Evolutionary conservation across 2,329 filamentous ascomycete genomes (phyloP).

Genomic region (Pseudogymnoascus sp.): DNA sequence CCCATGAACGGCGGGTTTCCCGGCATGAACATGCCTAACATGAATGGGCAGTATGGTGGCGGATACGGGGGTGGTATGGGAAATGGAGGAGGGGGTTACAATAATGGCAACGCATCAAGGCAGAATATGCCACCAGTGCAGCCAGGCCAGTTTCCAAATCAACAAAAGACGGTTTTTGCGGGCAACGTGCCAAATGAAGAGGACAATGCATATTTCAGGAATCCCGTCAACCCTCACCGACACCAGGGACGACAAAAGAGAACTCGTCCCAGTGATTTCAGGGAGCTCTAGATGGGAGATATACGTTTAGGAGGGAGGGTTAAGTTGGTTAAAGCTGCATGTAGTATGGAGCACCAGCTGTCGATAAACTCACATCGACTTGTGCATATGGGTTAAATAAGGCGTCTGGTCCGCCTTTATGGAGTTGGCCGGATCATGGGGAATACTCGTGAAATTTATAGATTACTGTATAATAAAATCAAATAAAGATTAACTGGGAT

Average conservation of each 20-base stretch:
- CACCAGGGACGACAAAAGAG: slow-evolving; percentile 74
- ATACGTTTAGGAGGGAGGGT: neutral
- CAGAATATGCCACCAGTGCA: slow-evolving; percentile 17
- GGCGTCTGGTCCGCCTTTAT: neutral
- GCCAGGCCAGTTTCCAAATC: slow-evolving; percentile 42
- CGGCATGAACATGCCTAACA: slow-evolving; percentile 24
- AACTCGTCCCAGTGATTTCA: slow-evolving; percentile 81
- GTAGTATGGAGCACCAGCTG: slow-evolving; percentile 6
- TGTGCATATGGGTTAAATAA: slow-evolving; percentile 2
- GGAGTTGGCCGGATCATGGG: neutral
- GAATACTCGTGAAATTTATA: neutral
- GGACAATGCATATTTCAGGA: slow-evolving; percentile 88
- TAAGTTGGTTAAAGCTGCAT: neutral
- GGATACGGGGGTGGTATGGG: slow-evolving; percentile 26
- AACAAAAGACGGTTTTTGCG: slow-evolving; percentile 41
- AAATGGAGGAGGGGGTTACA: slow-evolving; percentile 21
- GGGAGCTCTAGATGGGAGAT: slow-evolving; percentile 53
- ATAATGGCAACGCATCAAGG: slow-evolving; percentile 18
- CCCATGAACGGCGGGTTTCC: slow-evolving; percentile 27
- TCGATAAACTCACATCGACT: neutral
- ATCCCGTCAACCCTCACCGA: slow-evolving; percentile 89
- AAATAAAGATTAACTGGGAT: neutral
- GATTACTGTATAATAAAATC: neutral
- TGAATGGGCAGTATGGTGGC: slow-evolving; percentile 32
- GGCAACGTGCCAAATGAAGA: slow-evolving; percentile 55